Conservation (phyloP, 495 filamentous ascomycete genomes). For the Pyrenula massariospora region DNA sequence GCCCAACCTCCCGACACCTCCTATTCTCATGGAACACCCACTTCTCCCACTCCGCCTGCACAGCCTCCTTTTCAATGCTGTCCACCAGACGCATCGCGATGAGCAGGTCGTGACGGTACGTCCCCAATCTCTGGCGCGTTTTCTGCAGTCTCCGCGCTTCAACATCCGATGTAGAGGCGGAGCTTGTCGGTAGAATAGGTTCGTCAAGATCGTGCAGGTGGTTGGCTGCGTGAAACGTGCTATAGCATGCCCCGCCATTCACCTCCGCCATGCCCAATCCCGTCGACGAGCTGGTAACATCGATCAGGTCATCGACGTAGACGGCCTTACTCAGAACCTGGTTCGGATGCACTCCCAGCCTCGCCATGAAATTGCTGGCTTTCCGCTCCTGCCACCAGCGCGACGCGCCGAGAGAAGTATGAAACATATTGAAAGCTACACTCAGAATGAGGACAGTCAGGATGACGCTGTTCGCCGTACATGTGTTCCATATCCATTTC, state of each 20-base stretch:
- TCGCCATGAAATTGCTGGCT: conserved; percentile 64
- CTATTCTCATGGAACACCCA: conserved; percentile 67
- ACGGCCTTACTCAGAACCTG: conserved; percentile 73
- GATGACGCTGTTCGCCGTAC: conserved; percentile 66
- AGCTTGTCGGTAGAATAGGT: conserved; percentile 12
- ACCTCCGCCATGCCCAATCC: conserved; percentile 18
- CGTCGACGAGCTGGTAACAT: conserved; percentile 29
- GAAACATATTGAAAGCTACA: conserved; percentile 55
- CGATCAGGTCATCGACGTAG: conserved; percentile 71
- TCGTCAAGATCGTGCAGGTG: conserved; percentile 26
- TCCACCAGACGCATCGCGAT: conserved; percentile 88
- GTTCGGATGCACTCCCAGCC: conserved; percentile 69
- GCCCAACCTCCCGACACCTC: conserved; percentile 53
- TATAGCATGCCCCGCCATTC: conserved; percentile 30
- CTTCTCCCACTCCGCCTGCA: conserved; percentile 79
- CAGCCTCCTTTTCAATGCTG: conserved; percentile 70
- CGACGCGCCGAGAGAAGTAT: conserved; percentile 53
- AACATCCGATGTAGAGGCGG: conserved; percentile 37
- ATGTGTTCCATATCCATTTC: conserved; percentile 52
- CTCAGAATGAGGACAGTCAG: conserved; percentile 56
- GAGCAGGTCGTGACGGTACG: conserved; percentile 82
- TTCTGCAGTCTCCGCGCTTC: conserved; percentile 57
- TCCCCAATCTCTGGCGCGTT: conserved; percentile 68
- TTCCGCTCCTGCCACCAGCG: conserved; percentile 80
- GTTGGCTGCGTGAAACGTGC: conserved; percentile 18